Percentiles rank a stretch among this genome's conserved stretches.
Evolutionary conservation across 1,284 basidiomycete species (phyloP).

Genomic region (Melampsora americana): DNA sequence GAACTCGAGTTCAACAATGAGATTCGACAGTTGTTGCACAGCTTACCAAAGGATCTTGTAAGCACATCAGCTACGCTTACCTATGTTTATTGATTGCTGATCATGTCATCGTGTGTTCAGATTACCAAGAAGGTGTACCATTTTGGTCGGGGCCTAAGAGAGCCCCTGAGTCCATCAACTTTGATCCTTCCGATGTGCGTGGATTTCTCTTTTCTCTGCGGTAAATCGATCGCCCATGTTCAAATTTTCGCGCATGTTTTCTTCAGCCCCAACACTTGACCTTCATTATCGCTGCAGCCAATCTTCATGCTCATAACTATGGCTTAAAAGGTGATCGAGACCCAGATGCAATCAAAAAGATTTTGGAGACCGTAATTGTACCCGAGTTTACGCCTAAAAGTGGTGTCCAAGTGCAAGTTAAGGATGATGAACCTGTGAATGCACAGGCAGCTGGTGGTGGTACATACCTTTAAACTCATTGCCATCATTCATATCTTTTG

Average conservation of each 20-base stretch:
- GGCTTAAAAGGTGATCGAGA: conserved; percentile 88
- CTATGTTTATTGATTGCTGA: not conserved
- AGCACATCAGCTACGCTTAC: conserved; percentile 37
- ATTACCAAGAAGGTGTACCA: conserved; percentile 45
- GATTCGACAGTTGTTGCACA: conserved; percentile 88
- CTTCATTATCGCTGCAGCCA: conserved; percentile 89
- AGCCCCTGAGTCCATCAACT: conserved; percentile 86
- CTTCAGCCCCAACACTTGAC: conserved; percentile 75
- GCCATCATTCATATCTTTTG: not conserved
- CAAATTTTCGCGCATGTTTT: not conserved
- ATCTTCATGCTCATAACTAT: conserved; percentile 97
- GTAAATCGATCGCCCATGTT: not conserved
- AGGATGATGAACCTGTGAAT: conserved; percentile 79
- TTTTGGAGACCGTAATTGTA: conserved; percentile 77
- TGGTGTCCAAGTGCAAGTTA: conserved; percentile 91
- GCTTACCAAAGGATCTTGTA: conserved; percentile 84
- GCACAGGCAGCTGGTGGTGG: conserved; percentile 59
- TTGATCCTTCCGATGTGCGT: conserved; percentile 78
- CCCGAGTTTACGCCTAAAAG: conserved; percentile 91
- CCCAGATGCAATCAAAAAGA: conserved; percentile 72
- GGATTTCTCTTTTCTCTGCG: not conserved
- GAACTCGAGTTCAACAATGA: conserved; percentile 92
- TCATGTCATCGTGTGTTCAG: not conserved
- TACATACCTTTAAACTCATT: conserved; percentile 1
- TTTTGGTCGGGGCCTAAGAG: conserved; percentile 80